These are phyloP conservation scores for Fusarium sulawesiense DNA, from an alignment of 2,329 filamentous ascomycete species.

Conservation along the genomic window DNA sequence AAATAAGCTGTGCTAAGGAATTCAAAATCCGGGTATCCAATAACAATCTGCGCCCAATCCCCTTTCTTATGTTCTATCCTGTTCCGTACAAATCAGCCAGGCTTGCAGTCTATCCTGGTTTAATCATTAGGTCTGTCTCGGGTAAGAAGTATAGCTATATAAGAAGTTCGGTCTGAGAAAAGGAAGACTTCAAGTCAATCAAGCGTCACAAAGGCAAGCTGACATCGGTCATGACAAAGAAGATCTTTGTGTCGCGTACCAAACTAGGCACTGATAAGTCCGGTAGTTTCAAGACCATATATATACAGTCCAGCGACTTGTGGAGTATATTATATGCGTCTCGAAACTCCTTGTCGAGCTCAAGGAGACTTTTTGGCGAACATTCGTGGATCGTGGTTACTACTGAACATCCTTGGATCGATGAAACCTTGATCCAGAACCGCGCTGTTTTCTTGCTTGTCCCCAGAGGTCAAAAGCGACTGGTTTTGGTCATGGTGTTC, in stretches of 20 bases:
- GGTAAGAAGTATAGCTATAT: not conserved
- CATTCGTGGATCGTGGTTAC: not conserved
- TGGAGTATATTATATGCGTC: not conserved
- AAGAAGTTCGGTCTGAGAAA: too few relatives aligned
- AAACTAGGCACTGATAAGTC: too few relatives aligned
- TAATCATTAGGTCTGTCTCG: not conserved
- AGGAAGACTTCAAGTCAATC: not conserved
- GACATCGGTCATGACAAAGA: not conserved
- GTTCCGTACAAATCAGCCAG: not conserved
- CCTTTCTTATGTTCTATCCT: not conserved
- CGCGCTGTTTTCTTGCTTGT: not conserved
- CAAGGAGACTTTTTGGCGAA: not conserved
- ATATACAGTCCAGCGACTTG: too few relatives aligned
- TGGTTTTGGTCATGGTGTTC: not conserved
- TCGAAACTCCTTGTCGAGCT: not conserved
- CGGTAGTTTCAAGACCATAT: too few relatives aligned
- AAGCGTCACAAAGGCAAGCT: not conserved
- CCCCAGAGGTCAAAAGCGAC: not conserved
- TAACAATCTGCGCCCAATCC: not conserved
- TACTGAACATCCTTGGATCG: not conserved
- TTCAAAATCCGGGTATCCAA: slow-evolving; percentile 31
- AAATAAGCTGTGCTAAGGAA: not conserved
- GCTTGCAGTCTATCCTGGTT: too few relatives aligned
- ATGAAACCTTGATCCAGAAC: not conserved
- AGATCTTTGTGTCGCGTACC: too few relatives aligned